A percentile compares a stretch with the other conserved stretches of the same genome.
These are phyloP conservation scores for Artemisia argyi DNA, from an alignment of 129 eudicot species.

Conservation along the genomic window DNA sequence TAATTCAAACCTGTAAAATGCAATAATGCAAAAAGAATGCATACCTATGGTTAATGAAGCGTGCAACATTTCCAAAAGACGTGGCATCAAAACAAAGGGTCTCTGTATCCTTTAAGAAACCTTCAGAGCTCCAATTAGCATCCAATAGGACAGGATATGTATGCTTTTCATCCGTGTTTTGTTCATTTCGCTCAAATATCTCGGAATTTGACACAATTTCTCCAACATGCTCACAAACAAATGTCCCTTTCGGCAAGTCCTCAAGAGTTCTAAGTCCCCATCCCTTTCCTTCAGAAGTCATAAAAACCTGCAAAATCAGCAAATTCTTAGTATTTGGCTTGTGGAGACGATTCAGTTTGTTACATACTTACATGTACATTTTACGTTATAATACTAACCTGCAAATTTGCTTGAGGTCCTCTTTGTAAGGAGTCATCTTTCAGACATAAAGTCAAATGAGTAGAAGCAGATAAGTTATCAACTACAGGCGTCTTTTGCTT, in stretches of 20 bases:
- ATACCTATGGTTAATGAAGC: constrained; percentile 68
- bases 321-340: background rate
- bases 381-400: constrained; percentile 31
- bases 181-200: constrained; percentile 39
- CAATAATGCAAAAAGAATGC: constrained; percentile 3
- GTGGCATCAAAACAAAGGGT: constrained; percentile 73
- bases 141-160: constrained; percentile 57
- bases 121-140: constrained; percentile 67
- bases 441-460: constrained; percentile 26
- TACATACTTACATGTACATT: background rate
- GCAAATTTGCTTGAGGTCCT: constrained; percentile 50
- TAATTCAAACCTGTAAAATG: background rate
- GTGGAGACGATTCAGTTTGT: background rate
- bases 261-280: constrained; percentile 69
- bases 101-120: constrained; percentile 60
- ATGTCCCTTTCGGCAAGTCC: constrained; percentile 55
- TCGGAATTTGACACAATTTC: constrained; percentile 52
- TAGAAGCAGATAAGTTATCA: constrained; percentile 18
- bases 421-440: constrained; percentile 31
- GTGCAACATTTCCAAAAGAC: constrained; percentile 54
- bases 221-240: constrained; percentile 65
- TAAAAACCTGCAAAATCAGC: constrained; percentile 48
- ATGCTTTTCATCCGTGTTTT: constrained; percentile 35
- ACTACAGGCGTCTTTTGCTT: background rate
- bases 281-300: constrained; percentile 61